A percentile compares a stretch with the other conserved stretches of the same genome.
These are phyloP conservation scores for Agrostemma githago DNA, from an alignment of 148 eudicot genomes.

Conservation along the genomic window DNA sequence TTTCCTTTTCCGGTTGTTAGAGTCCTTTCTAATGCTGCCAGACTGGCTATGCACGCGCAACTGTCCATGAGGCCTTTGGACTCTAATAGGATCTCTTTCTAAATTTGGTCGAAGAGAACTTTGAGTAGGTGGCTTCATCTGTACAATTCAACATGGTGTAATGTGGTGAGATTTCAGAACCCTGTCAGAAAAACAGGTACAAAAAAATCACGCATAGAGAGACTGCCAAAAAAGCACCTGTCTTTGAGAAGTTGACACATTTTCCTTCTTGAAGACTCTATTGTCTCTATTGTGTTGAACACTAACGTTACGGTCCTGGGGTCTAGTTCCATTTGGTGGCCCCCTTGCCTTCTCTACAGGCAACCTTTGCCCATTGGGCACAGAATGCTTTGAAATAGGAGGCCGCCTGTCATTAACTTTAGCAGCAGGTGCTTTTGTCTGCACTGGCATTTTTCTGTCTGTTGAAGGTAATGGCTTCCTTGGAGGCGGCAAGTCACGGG, in stretches of 20 bases:
- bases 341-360: slow-evolving; percentile 34
- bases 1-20: slow-evolving; percentile 18
- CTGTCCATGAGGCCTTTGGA: slow-evolving; percentile 47
- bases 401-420: slow-evolving; percentile 24
- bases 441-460: slow-evolving; percentile 35
- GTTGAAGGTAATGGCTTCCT: slow-evolving; percentile 32
- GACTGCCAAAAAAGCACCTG: slow-evolving; percentile 40
- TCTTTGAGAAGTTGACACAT: slow-evolving; percentile 33
- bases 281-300: slow-evolving; percentile 38
- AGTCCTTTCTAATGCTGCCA: slow-evolving; percentile 11
- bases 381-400: slow-evolving; percentile 32
- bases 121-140: slow-evolving; percentile 50
- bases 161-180: background rate
- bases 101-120: slow-evolving; percentile 29
- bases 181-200: background rate
- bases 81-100: slow-evolving; percentile 44
- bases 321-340: slow-evolving; percentile 31
- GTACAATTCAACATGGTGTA: background rate
- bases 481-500: slow-evolving; percentile 41
- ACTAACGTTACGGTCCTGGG: slow-evolving; percentile 11
- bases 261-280: slow-evolving; percentile 32
- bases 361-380: slow-evolving; percentile 38
- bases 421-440: slow-evolving; percentile 17
- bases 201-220: background rate
- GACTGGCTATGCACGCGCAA: slow-evolving; percentile 8